Base-by-base conservation (phyloP, 2,329 filamentous ascomycete genomes). In the Sarocladiaceae sp. region DNA sequence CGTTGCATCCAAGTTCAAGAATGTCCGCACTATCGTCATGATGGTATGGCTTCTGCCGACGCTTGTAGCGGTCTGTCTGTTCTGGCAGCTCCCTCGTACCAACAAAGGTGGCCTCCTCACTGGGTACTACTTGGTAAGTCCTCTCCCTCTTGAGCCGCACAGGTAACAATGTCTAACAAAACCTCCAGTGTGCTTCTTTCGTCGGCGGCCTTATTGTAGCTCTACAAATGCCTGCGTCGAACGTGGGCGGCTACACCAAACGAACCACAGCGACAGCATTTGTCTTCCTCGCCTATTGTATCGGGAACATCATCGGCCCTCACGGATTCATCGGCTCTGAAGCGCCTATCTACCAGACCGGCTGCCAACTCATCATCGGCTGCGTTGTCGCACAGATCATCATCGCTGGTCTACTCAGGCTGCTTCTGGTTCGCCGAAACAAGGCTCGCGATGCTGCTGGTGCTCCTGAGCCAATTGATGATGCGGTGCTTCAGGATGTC, bases 171-270 rank as follows among this genome's bases (percentile, higher is more conserved):
- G n/a, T n/a, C n/a, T n/a, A n/a, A n/a, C n/a, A n/a, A n/a, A 25
- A 22, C n/a, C n/a, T n/a, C n/a, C 26, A 54, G 52, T 54, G 52
- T 33, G 36, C 52, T 0, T 63, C 71, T 1, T 79, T 70, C 53
- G 76, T 80, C 4, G 69, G 72, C 2, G 73, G 73, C 11, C 64
- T 80, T 13, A 75, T 79, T 1, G 64, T 80, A 4, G 74, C 75
- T 1, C 65, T 80, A 15, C 77, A 77, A 55, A 67, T 77, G 59
- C 74, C 74, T 2, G 70, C 72, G 3, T 66, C 70, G 20, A 76
- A 76, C 39, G 57, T 75, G 1, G 73, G 66, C 2, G 71, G 71
- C 4, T 73, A 73, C 56, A 74, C 71, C 4, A 74, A 74, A 61
- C 65, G 71, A 11, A 67, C 68, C 18, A 72, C 71, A 0, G 61